These are phyloP conservation scores for Pugionium cornutum DNA, from an alignment of 345 rosid genomes.

Conservation along the genomic window DNA sequence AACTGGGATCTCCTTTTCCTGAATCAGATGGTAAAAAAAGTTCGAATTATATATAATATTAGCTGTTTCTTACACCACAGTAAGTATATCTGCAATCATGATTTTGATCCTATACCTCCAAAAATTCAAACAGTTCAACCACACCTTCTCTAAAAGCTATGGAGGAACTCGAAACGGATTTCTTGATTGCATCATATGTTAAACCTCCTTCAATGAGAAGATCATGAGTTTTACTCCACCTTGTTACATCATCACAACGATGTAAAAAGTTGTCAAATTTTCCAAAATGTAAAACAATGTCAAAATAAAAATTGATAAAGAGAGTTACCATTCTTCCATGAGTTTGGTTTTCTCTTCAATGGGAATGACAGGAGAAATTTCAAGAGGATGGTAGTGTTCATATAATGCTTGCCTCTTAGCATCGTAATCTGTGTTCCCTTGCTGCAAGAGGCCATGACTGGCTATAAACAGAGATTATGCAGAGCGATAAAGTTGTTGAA, in stretches of 20 bases:
- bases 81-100: slow-evolving; percentile 1
- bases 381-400: slow-evolving; percentile 76
- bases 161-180: slow-evolving; percentile 61
- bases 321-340: slow-evolving; percentile 84
- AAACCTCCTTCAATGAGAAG: slow-evolving; percentile 91
- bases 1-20: slow-evolving; percentile 75
- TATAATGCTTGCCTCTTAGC: slow-evolving; percentile 70
- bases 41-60: background rate
- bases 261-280: background rate
- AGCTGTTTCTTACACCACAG: slow-evolving; percentile 1
- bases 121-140: slow-evolving; percentile 61
- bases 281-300: background rate
- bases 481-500: slow-evolving; percentile 8
- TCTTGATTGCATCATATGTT: slow-evolving; percentile 65
- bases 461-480: slow-evolving; percentile 39
- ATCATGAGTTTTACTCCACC: slow-evolving; percentile 88
- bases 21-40: slow-evolving; percentile 27
- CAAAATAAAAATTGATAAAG: background rate
- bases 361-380: slow-evolving; percentile 66
- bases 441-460: slow-evolving; percentile 84
- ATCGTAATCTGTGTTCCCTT: slow-evolving; percentile 68
- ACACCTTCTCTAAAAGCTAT: slow-evolving; percentile 90
- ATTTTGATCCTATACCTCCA: slow-evolving; percentile 61
- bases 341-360: slow-evolving; percentile 80
- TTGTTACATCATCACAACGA: slow-evolving; percentile 31